Percentiles rank a stretch among this genome's conserved stretches.
phyloP scores from a whole-genome alignment of 169 alveolate species.

The Plasmodium gonderi region DNA sequence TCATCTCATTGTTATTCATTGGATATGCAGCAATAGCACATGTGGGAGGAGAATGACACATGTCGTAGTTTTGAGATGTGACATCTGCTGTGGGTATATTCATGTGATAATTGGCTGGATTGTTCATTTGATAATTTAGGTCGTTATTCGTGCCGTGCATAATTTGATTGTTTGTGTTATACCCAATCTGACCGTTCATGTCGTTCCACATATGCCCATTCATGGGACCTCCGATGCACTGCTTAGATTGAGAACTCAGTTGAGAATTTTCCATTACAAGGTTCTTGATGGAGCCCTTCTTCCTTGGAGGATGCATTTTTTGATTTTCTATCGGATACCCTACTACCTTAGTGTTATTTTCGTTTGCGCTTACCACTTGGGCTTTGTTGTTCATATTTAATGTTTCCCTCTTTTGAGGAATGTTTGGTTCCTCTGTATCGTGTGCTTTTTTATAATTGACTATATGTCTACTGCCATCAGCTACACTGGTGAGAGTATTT shows the following conservation, averaged over 20 bases:
- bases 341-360: background rate
- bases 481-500: background rate
- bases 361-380: background rate
- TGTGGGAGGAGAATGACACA: too few species aligned
- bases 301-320: conserved; percentile 29
- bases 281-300: conserved; percentile 1
- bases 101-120: background rate
- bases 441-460: background rate
- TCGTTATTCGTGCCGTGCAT: background rate
- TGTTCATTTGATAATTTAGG: background rate
- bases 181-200: background rate
- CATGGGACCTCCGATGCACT: background rate
- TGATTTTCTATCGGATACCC: background rate
- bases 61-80: too few species aligned
- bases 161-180: background rate
- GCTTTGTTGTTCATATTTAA: background rate
- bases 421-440: background rate
- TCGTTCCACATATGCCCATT: background rate
- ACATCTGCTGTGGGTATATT: background rate
- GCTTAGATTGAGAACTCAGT: background rate
- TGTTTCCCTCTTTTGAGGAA: background rate
- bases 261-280: background rate
- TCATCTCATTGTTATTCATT: background rate
- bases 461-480: background rate
- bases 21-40: background rate